A percentile compares a stretch with the other conserved stretches of the same genome.
Conservation (phyloP, 2,329 filamentous ascomycete genomes). For the Bertia moriformis region DNA sequence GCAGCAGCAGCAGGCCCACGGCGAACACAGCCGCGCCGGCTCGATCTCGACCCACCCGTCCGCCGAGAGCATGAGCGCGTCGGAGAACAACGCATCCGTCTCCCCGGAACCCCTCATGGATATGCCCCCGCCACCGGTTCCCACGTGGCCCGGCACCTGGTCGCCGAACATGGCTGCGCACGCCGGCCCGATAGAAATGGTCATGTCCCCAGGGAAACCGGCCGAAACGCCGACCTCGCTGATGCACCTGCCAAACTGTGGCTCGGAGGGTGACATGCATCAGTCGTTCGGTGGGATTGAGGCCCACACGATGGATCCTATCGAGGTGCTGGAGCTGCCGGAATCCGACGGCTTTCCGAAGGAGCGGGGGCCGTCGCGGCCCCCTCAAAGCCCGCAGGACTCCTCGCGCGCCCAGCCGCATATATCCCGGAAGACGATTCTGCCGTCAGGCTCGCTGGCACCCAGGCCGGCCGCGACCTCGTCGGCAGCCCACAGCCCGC, state of each 20-base stretch:
- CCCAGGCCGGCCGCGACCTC: not conserved
- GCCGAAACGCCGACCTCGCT: constrained; percentile 80
- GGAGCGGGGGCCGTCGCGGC: too few species aligned
- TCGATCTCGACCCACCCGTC: constrained; percentile 16
- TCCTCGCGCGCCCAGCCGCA: too few species aligned
- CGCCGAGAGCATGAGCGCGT: constrained; percentile 31
- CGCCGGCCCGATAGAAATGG: constrained; percentile 16
- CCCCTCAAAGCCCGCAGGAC: too few species aligned
- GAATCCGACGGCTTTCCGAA: not conserved
- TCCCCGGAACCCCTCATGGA: constrained; percentile 49
- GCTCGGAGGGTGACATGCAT: constrained; percentile 28
- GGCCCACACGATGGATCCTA: constrained; percentile 30
- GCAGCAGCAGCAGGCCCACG: constrained; percentile 25
- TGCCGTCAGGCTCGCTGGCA: not conserved
- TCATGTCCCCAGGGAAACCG: too few species aligned
- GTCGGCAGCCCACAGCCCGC: constrained; percentile 9
- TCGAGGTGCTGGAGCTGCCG: constrained; percentile 30
- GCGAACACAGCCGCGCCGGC: too few species aligned
- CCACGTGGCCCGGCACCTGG: constrained; percentile 45
- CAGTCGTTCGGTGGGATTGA: constrained; percentile 23
- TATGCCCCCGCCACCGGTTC: constrained; percentile 54
- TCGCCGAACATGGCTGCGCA: constrained; percentile 55
- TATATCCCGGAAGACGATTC: too few species aligned
- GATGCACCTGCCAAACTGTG: constrained; percentile 56
- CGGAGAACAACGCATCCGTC: constrained; percentile 44